Base-by-base conservation (phyloP, 2,329 filamentous ascomycete genomes). In the Aspergillus luchuensis region DNA sequence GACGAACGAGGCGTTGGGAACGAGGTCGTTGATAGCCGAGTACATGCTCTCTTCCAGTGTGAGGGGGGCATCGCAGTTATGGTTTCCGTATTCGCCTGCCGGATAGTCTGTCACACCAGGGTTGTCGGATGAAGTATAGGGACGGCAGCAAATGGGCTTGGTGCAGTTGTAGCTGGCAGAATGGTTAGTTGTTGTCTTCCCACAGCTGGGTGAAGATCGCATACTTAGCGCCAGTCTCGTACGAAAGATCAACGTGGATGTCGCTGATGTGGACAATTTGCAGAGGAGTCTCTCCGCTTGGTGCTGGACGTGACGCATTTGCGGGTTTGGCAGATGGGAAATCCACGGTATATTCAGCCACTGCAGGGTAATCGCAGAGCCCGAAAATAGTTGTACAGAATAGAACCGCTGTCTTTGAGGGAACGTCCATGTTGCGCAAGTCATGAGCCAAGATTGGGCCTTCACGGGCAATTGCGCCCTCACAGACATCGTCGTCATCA, bases 251-350 rank as follows among this genome's bases (percentile, higher is more conserved):
- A 54, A 86, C 73, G 60, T 87, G 85, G 47, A 85, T 83, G 64
- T 87, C 85, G 7, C 82, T 85, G 66, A 83, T 83, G 66, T 87
- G 84, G 19, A 86, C 82, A 6, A 87, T 74, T 66, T 82, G 80
- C 60, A 85, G 67, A 7, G 83, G 81, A 8, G 73, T 68, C 67
- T 78, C 69, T n/a, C 80, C 78, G 58, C 80, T 83, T 1, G 81
- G 71, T 11, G 79, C 76, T 2, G 76, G 76, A 15, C 80, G 76
- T 6, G 66, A 65, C 15, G 69, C 66, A 36, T 72, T 63, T 17
- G 54, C 51, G 2, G 78, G 75, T 63, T 80, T 80, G 6, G 75
- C 66, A 17, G 68, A 68, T 10, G 81, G 79, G 51, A 84, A 79
- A 4, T 73, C 69, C 15, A 84, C 72, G 7, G 72, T 72, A 66